A percentile compares a stretch with the other conserved stretches of the same genome.
Evolutionary conservation across 2,329 filamentous ascomycete species (phyloP).

Genomic region (Rasamsonia emersonii): DNA sequence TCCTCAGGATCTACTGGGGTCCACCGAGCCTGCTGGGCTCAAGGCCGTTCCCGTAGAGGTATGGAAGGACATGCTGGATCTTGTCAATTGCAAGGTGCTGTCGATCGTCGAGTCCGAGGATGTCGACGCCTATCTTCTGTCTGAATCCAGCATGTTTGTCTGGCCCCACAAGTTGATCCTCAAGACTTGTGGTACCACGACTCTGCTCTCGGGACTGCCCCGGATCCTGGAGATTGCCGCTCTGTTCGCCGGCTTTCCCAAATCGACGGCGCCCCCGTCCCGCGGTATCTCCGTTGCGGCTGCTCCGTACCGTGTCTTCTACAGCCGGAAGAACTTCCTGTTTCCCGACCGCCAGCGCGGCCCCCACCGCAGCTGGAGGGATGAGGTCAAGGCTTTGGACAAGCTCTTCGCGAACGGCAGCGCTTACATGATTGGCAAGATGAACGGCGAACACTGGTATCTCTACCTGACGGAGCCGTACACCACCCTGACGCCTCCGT

Average conservation of each 20-base stretch:
- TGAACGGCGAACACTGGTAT: constrained; percentile 99
- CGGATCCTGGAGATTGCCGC: constrained; percentile 90
- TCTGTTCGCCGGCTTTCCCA: constrained; percentile 78
- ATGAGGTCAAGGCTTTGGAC: constrained; percentile 89
- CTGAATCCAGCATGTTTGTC: constrained; percentile 99
- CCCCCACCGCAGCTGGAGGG: constrained; percentile 93
- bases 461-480: constrained; percentile 89
- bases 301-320: constrained; percentile 91
- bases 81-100: constrained; percentile 97
- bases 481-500: constrained; percentile 68
- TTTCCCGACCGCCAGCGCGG: constrained; percentile 91
- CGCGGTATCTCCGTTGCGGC: constrained; percentile 66
- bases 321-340: constrained; percentile 97
- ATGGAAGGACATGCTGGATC: constrained; percentile 95
- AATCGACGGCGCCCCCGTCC: constrained; percentile 58
- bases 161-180: constrained; percentile 99
- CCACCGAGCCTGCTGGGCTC: constrained; percentile 65
- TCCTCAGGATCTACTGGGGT: constrained; percentile 60
- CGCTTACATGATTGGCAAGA: constrained; percentile 99
- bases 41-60: constrained; percentile 75
- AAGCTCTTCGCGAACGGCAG: constrained; percentile 85
- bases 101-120: constrained; percentile 89
- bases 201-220: constrained; percentile 77
- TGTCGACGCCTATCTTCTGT: constrained; percentile 92
- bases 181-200: constrained; percentile 97